Percentiles rank a stretch among this genome's conserved stretches.
Conservation (phyloP, 2,329 filamentous ascomycete species). For the Aureobasidium sp. region DNA sequence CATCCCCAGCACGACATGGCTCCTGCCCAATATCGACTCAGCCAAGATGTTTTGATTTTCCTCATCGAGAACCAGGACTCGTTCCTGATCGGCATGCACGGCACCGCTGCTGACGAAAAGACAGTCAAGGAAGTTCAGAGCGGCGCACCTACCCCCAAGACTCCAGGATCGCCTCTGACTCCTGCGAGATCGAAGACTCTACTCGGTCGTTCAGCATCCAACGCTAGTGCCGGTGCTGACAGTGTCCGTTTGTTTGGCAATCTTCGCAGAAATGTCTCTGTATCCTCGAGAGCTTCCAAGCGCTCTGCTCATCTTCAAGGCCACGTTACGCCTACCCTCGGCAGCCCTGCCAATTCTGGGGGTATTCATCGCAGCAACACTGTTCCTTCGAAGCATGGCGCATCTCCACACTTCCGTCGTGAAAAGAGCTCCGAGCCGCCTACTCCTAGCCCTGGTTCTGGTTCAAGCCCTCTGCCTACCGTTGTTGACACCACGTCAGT, state of each 20-base stretch:
- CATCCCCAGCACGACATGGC: constrained; percentile 94
- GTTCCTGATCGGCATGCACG: constrained; percentile 97
- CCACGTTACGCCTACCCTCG: constrained; percentile 51
- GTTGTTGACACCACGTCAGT: constrained; percentile 9
- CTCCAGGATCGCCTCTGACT: constrained; percentile 35
- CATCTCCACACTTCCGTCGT: constrained; percentile 52
- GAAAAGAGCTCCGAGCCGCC: constrained; percentile 47
- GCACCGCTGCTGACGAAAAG: constrained; percentile 90
- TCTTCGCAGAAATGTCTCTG: constrained; percentile 80
- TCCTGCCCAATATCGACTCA: constrained; percentile 85
- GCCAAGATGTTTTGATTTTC: constrained; percentile 95
- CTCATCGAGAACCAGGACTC: constrained; percentile 97
- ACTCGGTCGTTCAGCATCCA: constrained; percentile 71
- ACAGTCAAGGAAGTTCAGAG: constrained; percentile 62
- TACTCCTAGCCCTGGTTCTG: constrained; percentile 32
- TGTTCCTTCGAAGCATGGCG: constrained; percentile 81
- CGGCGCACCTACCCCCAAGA: constrained; percentile 49
- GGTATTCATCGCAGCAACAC: constrained; percentile 71
- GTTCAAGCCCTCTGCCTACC: constrained; percentile 12
- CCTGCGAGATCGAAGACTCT: constrained; percentile 45
- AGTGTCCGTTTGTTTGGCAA: constrained; percentile 74
- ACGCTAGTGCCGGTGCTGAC: constrained; percentile 79
- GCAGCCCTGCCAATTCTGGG: constrained; percentile 28
- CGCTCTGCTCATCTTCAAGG: constrained; percentile 63
- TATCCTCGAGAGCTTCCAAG: constrained; percentile 79